phyloP scores from a whole-genome alignment of 1,139 yeast species.

The Lizanozyma gosingica region DNA sequence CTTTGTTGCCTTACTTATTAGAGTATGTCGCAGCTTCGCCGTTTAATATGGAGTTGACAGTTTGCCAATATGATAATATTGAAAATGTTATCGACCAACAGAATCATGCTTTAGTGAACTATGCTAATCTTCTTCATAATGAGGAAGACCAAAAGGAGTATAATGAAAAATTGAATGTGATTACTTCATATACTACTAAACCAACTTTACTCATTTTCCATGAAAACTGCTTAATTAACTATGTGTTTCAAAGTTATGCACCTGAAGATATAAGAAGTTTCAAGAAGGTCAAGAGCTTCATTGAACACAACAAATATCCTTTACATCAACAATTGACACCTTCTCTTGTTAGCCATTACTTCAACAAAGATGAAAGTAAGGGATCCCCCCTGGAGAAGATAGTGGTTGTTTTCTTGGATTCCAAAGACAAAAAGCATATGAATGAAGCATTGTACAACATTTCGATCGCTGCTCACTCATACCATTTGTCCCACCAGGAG shows the following conservation, averaged over 20 bases:
- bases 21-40: conserved; percentile 52
- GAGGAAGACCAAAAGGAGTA: conserved; percentile 19
- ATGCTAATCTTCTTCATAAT: conserved; percentile 28
- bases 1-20: conserved; percentile 48
- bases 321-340: conserved; percentile 43
- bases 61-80: conserved; percentile 38
- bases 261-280: conserved; percentile 53
- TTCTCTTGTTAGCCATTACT: conserved; percentile 21
- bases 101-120: conserved; percentile 30
- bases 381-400: conserved; percentile 29
- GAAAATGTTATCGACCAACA: conserved; percentile 32
- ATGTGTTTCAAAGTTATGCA: conserved; percentile 50
- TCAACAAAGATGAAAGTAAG: conserved; percentile 16
- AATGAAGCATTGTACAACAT: conserved; percentile 33
- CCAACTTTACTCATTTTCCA: conserved; percentile 57
- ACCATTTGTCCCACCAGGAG: conserved; percentile 35
- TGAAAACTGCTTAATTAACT: conserved; percentile 44
- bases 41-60: conserved; percentile 43
- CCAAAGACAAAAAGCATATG: conserved; percentile 26
- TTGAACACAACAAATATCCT: conserved; percentile 40
- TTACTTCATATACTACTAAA: conserved; percentile 45
- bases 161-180: conserved; percentile 36
- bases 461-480: conserved; percentile 46
- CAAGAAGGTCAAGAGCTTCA: conserved; percentile 39
- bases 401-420: conserved; percentile 45